A percentile compares a stretch with the other conserved stretches of the same genome.
These are phyloP conservation scores for Striga asiatica DNA, from an alignment of 257 asterid genomes.

Conservation along the genomic window DNA sequence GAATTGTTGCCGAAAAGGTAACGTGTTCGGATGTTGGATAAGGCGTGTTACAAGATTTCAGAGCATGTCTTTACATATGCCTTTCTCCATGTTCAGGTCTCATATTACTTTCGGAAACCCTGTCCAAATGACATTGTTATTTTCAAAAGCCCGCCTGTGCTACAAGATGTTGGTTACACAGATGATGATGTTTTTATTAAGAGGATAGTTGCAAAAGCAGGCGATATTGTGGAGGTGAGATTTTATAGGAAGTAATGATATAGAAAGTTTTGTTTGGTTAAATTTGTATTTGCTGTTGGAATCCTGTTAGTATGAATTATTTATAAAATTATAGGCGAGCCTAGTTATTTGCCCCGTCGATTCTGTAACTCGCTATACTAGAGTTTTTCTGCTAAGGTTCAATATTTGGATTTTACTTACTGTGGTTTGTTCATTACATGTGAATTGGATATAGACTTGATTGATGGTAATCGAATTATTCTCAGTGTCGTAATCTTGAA, in stretches of 20 bases:
- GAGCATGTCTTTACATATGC: slow-evolving; percentile 5
- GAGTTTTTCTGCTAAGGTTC: no score
- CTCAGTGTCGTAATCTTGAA: not conserved
- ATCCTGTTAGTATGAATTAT: not conserved
- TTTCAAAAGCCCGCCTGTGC: slow-evolving; percentile 87
- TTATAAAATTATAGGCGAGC: not conserved
- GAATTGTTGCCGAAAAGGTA: slow-evolving; percentile 95
- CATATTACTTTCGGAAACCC: slow-evolving; percentile 78
- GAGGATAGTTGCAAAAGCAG: slow-evolving; percentile 83
- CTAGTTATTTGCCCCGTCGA: not conserved
- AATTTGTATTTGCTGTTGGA: not conserved
- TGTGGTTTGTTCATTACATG: not conserved
- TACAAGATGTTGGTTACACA: slow-evolving; percentile 87
- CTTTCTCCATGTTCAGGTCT: slow-evolving; percentile 42
- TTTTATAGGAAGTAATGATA: no score
- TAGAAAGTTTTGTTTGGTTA: not conserved
- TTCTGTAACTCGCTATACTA: no score
- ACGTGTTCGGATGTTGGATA: not conserved
- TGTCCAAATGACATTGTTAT: slow-evolving; percentile 83
- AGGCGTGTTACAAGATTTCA: no score
- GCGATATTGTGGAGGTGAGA: slow-evolving; percentile 80
- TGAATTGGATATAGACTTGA: not conserved
- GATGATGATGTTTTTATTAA: slow-evolving; percentile 89
- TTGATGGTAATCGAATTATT: not conserved
- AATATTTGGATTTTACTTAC: not conserved